Evolutionary conservation across 2,329 filamentous ascomycete species (phyloP).

Genomic region (Fusarium heterosporum): DNA sequence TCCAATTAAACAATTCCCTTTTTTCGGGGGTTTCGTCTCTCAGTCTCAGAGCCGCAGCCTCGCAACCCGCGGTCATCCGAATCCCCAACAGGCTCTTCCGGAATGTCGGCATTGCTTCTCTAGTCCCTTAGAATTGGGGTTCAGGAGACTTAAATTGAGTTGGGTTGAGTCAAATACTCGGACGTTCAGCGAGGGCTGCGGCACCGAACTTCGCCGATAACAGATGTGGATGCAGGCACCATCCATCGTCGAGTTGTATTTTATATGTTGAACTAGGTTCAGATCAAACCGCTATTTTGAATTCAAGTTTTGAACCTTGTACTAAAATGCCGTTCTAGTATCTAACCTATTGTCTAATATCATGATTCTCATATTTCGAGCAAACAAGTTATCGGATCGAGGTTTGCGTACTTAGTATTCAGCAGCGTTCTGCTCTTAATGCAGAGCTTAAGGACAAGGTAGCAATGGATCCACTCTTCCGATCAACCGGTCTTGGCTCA

Average conservation of each 20-base stretch:
- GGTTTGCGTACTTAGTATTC: background rate
- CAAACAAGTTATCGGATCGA: background rate
- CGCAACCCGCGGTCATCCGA: slow-evolving; percentile 41
- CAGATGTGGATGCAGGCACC: background rate
- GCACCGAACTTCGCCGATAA: slow-evolving; percentile 20
- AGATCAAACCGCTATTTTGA: background rate
- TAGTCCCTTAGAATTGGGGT: background rate
- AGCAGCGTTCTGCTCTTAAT: background rate
- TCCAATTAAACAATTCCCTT: slow-evolving; percentile 37
- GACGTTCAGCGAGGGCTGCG: slow-evolving; percentile 10
- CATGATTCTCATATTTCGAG: background rate
- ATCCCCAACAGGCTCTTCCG: slow-evolving; percentile 42
- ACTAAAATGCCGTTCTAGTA: background rate
- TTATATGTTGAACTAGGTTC: slow-evolving; percentile 8
- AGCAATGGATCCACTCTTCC: slow-evolving; percentile 21
- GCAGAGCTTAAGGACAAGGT: slow-evolving; percentile 5
- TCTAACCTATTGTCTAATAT: background rate
- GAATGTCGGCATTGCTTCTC: slow-evolving; percentile 4
- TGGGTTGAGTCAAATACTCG: background rate
- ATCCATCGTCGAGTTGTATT: background rate
- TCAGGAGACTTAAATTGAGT: background rate
- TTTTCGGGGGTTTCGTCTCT: slow-evolving; percentile 7
- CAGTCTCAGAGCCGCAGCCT: slow-evolving; percentile 43
- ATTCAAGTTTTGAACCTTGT: background rate
- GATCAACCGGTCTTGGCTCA: slow-evolving; percentile 20